Percentiles rank a stretch among this genome's conserved stretches.
phyloP scores from a whole-genome alignment of 2,329 filamentous ascomycete genomes.

The Penicillium psychrosexuale region DNA sequence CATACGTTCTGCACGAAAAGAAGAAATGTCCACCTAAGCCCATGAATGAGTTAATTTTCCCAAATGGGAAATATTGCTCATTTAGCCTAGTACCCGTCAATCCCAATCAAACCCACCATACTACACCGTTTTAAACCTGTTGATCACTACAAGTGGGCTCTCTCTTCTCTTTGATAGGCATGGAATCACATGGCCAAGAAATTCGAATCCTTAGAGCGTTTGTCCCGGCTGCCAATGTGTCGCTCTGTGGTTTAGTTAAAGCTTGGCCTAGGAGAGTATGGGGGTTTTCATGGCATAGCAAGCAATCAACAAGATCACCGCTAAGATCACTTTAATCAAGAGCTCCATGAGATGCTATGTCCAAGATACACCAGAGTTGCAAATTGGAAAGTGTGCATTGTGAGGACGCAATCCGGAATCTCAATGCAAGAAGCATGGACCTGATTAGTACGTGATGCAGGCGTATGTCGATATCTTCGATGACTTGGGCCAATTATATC shows the following conservation, averaged over 20 bases:
- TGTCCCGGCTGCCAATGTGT: not conserved
- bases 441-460: not conserved
- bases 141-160: constrained; percentile 12
- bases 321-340: not conserved
- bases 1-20: not conserved
- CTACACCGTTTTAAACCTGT: constrained; percentile 13
- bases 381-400: not conserved
- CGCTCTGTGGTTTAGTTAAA: constrained; percentile 3
- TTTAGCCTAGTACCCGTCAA: constrained; percentile 9
- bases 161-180: not conserved
- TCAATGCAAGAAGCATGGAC: not conserved
- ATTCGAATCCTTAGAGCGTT: not conserved
- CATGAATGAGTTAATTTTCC: not conserved
- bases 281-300: not conserved
- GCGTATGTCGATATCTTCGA: not conserved
- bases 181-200: not conserved
- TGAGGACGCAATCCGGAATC: not conserved
- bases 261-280: constrained; percentile 4
- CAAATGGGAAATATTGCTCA: not conserved
- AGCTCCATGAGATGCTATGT: not conserved
- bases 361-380: not conserved
- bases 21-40: not conserved
- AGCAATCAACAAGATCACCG: not conserved
- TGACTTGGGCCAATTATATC: not conserved
- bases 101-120: constrained; percentile 19